phyloP scores from a whole-genome alignment of 495 filamentous ascomycete genomes.

The Annulohypoxylon stygium region DNA sequence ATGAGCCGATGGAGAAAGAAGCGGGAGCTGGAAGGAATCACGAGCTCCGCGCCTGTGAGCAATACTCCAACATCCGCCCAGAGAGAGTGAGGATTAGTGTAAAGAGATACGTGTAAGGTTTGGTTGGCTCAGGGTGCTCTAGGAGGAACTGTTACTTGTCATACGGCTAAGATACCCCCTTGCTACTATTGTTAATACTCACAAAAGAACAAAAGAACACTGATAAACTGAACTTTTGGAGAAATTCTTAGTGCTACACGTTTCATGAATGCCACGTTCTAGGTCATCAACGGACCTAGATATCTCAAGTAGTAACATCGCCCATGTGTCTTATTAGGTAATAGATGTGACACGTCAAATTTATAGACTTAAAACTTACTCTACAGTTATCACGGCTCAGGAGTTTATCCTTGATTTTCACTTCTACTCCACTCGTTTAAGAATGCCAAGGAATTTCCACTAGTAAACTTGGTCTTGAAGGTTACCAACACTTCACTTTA shows the following conservation, averaged over 20 bases:
- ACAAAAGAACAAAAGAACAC: neutral
- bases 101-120: neutral
- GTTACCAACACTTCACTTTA: neutral
- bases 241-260: constrained; percentile 11
- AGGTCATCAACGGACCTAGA: neutral
- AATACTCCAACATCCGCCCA: constrained; percentile 45
- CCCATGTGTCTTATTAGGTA: neutral
- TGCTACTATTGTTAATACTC: neutral
- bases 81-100: constrained; percentile 22
- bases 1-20: constrained; percentile 34
- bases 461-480: neutral
- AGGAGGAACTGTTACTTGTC: constrained; percentile 11
- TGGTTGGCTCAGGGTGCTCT: neutral
- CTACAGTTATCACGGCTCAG: neutral
- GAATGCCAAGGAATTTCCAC: neutral
- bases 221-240: neutral
- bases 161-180: constrained; percentile 31
- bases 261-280: neutral
- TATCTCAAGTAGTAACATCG: neutral
- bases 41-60: constrained; percentile 37
- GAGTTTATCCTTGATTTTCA: neutral
- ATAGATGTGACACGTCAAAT: constrained; percentile 1
- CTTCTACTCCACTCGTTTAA: neutral
- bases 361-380: too few relatives aligned
- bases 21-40: constrained; percentile 32